Evolutionary conservation across 805 yeast genomes (phyloP), one percentile per base, ranked within the genome.

Genomic region (Groenewaldozyma salmanticensis): DNA sequence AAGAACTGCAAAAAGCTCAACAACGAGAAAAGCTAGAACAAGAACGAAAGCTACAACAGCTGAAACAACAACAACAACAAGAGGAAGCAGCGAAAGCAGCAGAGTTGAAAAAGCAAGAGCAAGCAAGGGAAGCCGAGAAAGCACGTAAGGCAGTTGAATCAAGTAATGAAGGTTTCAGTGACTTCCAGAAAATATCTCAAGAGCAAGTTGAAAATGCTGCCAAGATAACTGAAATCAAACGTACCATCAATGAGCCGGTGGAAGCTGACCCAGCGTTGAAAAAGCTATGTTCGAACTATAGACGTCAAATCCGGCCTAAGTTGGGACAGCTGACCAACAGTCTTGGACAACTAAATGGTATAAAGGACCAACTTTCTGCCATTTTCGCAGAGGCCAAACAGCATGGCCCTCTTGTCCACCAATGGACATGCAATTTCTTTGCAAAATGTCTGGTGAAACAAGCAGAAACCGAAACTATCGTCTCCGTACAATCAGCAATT

Each of bases 291-390:
- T 68, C 72, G 16, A 69, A 71, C n/a, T 70, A 77, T 42, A 81
- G 80, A 54, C 67, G 96, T 38, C 77, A 79, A 52, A 75, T 92
- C 50, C 85, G 85, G 54, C 92, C 96, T 4, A 82, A 81, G 55
- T 77, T 92, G 50, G 97, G 98, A 9, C 97, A 92, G 62, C 66
- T 92, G 45, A 86, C 96, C 1, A 79, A 77, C 53, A 77, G 87
- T 40, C 61, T 56, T 40, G 35, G 59, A 2, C 95, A 92, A 55
- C 65, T 87, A 33, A 54, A 58, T 1, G 59, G 61, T 19, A 43
- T 59, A 37, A 48, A 54, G 1, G 45, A 50, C 4, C 86, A 79
- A 36, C 62, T 92, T 2, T 51, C 64, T 1, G 62, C 53, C 4
- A 54, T 79, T 22, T 61, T 90, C 3, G 58, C 50, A 3, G 69